phyloP scores from a whole-genome alignment of 768 basidiomycete genomes.

The Clavaria fumosa region DNA sequence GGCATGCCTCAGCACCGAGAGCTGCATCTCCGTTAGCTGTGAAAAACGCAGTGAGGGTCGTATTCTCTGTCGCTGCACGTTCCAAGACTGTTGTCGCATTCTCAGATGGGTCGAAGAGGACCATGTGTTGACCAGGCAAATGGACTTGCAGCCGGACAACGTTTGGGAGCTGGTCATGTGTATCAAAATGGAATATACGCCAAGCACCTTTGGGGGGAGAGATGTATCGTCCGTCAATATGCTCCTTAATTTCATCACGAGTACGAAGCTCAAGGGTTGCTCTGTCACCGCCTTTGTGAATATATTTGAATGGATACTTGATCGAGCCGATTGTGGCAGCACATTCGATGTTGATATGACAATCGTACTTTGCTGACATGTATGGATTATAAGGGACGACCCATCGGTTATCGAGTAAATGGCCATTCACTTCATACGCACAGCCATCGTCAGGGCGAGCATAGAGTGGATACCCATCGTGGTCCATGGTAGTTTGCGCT shows the following conservation, averaged over 20 bases:
- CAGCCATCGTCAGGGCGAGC: slow-evolving; percentile 22
- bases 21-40: slow-evolving; percentile 14
- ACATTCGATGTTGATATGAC: not conserved
- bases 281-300: slow-evolving; percentile 6
- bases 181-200: slow-evolving; percentile 7
- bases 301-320: slow-evolving; percentile 8
- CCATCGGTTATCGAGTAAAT: not conserved
- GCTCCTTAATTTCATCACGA: slow-evolving; percentile 6
- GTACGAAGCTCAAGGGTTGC: not conserved
- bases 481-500: slow-evolving; percentile 19
- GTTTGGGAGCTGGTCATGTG: slow-evolving; percentile 3
- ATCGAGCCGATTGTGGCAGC: not conserved
- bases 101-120: slow-evolving; percentile 18
- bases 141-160: slow-evolving; percentile 3
- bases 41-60: slow-evolving; percentile 20
- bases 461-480: slow-evolving; percentile 28
- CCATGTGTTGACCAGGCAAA: slow-evolving; percentile 15
- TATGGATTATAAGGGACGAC: not conserved
- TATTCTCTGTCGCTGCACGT: slow-evolving; percentile 8
- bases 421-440: not conserved
- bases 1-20: slow-evolving; percentile 4
- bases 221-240: slow-evolving; percentile 6
- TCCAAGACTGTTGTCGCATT: slow-evolving; percentile 14
- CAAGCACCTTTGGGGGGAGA: slow-evolving; percentile 5
- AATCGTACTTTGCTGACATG: not conserved